Conservation (phyloP, 1,284 basidiomycete species). For the Pseudozyma thailandica region DNA sequence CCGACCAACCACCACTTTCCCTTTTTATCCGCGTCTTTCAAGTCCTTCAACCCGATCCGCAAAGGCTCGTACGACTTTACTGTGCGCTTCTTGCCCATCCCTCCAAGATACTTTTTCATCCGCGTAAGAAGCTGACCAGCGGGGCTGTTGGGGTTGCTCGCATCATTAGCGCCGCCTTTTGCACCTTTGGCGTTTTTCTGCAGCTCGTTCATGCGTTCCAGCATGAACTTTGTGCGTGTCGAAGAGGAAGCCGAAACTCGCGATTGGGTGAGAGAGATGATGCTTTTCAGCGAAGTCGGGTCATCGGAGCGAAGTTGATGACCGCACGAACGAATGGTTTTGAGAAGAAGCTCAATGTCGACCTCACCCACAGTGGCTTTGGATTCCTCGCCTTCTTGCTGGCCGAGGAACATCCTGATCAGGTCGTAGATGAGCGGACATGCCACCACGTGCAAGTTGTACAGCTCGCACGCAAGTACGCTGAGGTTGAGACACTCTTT, state of each 20-base stretch:
- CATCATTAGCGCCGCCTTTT: constrained; percentile 10
- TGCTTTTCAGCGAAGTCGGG: constrained; percentile 55
- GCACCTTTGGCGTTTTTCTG: constrained; percentile 26
- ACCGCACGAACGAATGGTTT: constrained; percentile 75
- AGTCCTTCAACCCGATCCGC: constrained; percentile 75
- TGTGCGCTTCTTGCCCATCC: constrained; percentile 53
- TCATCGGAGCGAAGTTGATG: constrained; percentile 61
- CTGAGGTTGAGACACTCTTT: constrained; percentile 92
- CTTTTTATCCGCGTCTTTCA: constrained; percentile 82
- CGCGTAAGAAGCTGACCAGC: constrained; percentile 34
- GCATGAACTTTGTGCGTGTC: constrained; percentile 64
- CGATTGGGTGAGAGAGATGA: constrained; percentile 57
- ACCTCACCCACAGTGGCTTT: constrained; percentile 20
- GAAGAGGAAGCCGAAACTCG: constrained; percentile 37
- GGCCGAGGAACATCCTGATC: constrained; percentile 80
- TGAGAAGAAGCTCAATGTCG: constrained; percentile 82
- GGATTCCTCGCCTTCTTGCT: constrained; percentile 3
- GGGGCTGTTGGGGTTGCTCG: constrained; percentile 20
- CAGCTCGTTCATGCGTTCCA: constrained; percentile 60
- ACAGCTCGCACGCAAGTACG: constrained; percentile 87
- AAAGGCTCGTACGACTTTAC: constrained; percentile 55
- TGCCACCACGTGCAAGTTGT: constrained; percentile 93
- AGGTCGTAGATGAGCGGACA: constrained; percentile 89
- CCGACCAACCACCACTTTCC: constrained; percentile 99
- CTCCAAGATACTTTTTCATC: constrained; percentile 60